phyloP scores from a whole-genome alignment of 1,284 basidiomycete genomes.

The Boletellus deceptivus region DNA sequence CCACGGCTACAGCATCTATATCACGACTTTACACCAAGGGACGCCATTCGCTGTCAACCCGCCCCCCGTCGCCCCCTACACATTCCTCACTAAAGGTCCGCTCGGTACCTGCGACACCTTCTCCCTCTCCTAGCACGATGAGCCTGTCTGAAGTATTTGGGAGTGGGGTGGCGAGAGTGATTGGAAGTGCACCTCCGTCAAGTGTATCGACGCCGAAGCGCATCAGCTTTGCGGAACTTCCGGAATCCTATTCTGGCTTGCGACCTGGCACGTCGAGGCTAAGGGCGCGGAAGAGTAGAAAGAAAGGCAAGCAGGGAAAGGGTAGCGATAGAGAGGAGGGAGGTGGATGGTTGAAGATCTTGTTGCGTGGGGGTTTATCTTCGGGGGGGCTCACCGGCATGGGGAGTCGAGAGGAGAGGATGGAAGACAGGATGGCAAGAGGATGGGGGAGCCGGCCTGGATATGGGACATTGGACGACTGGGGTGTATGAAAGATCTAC shows the following conservation, averaged over 20 bases:
- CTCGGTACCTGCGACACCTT: slow-evolving; percentile 31
- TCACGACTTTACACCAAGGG: slow-evolving; percentile 71
- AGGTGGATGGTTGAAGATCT: slow-evolving; percentile 50
- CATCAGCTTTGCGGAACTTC: slow-evolving; percentile 72
- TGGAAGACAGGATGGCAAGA: slow-evolving; percentile 49
- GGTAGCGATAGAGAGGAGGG: slow-evolving; percentile 27
- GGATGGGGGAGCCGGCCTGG: slow-evolving; percentile 47
- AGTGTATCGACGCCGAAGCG: slow-evolving; percentile 64
- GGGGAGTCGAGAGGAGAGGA: slow-evolving; percentile 43
- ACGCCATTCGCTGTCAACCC: slow-evolving; percentile 58
- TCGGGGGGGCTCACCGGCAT: slow-evolving; percentile 22
- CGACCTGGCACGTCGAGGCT: slow-evolving; percentile 25
- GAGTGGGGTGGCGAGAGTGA: slow-evolving; percentile 29
- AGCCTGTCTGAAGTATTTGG: slow-evolving; percentile 34
- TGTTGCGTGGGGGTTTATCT: slow-evolving; percentile 39
- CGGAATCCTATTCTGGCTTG: slow-evolving; percentile 51
- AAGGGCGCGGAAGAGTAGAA: slow-evolving; percentile 28
- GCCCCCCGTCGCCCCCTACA: slow-evolving; percentile 49
- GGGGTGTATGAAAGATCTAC: slow-evolving; percentile 44
- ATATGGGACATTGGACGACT: slow-evolving; percentile 53
- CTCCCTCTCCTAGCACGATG: slow-evolving; percentile 31
- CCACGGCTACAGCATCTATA: slow-evolving; percentile 70
- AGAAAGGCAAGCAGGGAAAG: slow-evolving; percentile 25
- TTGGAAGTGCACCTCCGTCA: slow-evolving; percentile 26
- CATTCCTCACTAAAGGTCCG: slow-evolving; percentile 52